Base-by-base conservation (phyloP, 1,284 basidiomycete genomes). In the Tilletiopsis washingtonensis region DNA sequence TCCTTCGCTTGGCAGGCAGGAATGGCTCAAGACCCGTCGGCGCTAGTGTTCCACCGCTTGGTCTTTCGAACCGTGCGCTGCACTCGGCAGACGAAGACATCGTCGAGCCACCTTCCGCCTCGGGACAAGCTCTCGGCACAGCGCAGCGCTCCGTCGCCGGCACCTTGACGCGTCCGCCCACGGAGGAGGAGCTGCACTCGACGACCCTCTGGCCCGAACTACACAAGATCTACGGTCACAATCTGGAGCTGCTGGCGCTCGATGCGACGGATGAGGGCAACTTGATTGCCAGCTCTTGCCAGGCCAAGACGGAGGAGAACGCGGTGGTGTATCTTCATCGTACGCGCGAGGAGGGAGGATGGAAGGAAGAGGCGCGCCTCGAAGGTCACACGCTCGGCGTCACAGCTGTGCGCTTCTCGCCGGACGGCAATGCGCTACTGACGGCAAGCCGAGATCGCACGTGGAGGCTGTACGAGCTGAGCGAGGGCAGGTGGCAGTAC, bases 201-300 rank as follows among this genome's bases (percentile, higher is more conserved):
- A 80, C 82, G 12, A 97, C 93, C 0, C 79, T 98, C 0, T 99
- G 94, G 94, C 93, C 93, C 0, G 94, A 98, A 57, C 64, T 84
- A 1, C 93, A 98, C 69, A 99, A 98, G 73, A 78, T 99, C 2
- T 99, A 96, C 73, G 94, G 93, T 1, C 94, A 98, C 74, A 91
- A 91, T 27, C 97, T 96, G 70, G 94, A 98, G 80, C 85, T 89
- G 58, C 43, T 54, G n/a, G 50, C 53, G 45, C 14, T 51, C 43
- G 23, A 49, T 29, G 40, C 7, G 14, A 41, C 21, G 5, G 39
- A 42, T 12, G 79, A 80, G 3, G 81, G 81, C 21, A 76, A 78
- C 39, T 75, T 88, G 32, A 78, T 96, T n/a, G 94, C 91, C 0
- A 91, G 90, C 1, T 85, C 89, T 3, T 97, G 91, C 77, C 88